These are phyloP conservation scores for Plasmodium gaboni DNA, from an alignment of 169 alveolate genomes.

Conservation along the genomic window DNA sequence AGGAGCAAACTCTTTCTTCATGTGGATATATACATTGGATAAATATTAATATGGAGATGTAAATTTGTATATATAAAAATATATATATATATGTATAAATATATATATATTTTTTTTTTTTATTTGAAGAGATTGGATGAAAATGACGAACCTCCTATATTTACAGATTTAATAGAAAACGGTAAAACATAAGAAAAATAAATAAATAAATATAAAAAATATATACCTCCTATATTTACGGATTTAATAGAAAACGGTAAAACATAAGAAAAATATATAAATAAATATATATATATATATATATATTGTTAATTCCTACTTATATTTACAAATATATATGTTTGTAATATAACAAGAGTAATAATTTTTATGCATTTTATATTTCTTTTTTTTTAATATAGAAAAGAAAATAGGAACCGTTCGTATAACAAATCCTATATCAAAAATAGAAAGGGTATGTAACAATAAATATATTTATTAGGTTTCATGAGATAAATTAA, in stretches of 20 bases:
- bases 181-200: background rate
- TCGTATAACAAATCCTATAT: constrained; percentile 30
- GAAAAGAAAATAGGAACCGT: constrained; percentile 51
- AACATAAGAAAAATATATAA: no score
- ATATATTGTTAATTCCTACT: background rate
- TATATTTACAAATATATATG: background rate
- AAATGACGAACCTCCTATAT: constrained; percentile 50
- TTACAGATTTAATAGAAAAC: constrained; percentile 48
- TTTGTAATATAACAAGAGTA: no score
- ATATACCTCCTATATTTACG: constrained; percentile 39
- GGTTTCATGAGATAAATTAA: no score
- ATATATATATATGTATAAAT: background rate
- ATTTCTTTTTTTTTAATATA: background rate
- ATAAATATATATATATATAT: no score
- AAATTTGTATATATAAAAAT: background rate
- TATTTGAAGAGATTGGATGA: constrained; percentile 58
- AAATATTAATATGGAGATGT: background rate
- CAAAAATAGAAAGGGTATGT: constrained; percentile 41
- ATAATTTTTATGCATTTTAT: background rate
- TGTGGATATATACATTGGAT: background rate
- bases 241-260: constrained; percentile 56
- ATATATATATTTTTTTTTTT: background rate
- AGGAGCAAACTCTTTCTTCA: background rate
- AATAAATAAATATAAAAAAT: no score
- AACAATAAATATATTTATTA: background rate